A percentile compares a stretch with the other conserved stretches of the same genome.
These are phyloP conservation scores for Bauhinia variegata DNA, from an alignment of 306 rosid genomes.

Conservation along the genomic window DNA sequence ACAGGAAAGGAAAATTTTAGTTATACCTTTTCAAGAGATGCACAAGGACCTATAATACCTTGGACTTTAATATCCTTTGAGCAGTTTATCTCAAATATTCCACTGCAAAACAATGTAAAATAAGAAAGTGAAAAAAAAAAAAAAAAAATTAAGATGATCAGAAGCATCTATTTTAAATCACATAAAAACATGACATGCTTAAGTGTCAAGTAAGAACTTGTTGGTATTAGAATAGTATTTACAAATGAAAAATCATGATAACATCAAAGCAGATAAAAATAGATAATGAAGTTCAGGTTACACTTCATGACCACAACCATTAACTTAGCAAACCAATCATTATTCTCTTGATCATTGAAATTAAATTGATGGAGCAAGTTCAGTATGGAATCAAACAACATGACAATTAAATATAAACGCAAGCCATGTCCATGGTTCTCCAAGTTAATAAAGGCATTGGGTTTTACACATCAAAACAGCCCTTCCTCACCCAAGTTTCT, in stretches of 20 bases:
- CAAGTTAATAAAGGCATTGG: too few species aligned
- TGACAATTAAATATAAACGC: background rate
- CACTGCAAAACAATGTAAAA: slow-evolving; percentile 66
- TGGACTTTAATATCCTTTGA: slow-evolving; percentile 93
- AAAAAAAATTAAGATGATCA: too few species aligned
- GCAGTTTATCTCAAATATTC: slow-evolving; percentile 98
- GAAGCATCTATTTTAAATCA: background rate
- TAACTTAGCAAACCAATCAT: background rate
- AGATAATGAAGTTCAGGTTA: background rate
- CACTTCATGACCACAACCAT: background rate
- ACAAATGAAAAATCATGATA: background rate
- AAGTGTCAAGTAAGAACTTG: background rate
- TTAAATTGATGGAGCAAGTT: too few species aligned
- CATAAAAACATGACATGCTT: background rate
- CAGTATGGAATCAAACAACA: background rate
- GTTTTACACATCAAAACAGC: too few species aligned
- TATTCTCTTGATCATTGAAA: too few species aligned
- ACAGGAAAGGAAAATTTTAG: slow-evolving; percentile 17
- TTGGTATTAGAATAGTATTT: background rate
- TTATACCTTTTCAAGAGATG: slow-evolving; percentile 93
- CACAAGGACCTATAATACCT: slow-evolving; percentile 96
- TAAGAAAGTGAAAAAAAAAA: too few species aligned
- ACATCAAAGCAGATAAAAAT: background rate
- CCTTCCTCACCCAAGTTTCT: too few species aligned
- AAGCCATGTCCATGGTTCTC: background rate